Evolutionary conservation across 2,329 filamentous ascomycete species (phyloP), one percentile per base, ranked within the genome.

Genomic region (Chaetomiaceae sp.): DNA sequence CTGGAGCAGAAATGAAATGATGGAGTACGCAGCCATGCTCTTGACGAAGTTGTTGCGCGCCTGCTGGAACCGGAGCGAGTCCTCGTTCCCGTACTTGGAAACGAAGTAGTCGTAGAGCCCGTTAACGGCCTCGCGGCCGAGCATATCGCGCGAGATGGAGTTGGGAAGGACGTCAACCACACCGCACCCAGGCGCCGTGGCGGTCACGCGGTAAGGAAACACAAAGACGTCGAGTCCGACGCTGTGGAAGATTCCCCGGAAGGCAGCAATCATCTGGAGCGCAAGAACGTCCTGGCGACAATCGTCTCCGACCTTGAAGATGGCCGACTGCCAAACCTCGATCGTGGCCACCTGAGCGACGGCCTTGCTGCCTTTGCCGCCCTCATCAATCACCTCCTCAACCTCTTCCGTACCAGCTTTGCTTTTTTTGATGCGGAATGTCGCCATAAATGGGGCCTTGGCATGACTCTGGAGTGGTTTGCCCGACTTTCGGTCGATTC

Each of bases 301-400:
- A 66, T 99, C 93, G 63, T 99, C 93, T 52, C 93, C 93, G 39
- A 99, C 94, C 66, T 99, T 99, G 81, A 99, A 99, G 61, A 99
- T 99, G 47, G 91, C 93, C 2, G 89, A 95, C 66, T 98, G 93
- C 94, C 93, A 97, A n/a, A 91, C 85, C 65, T 98, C 94, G 56
- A 95, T 81, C 0, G 81, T 87, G 58, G 77, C 79, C 43, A 70
- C 68, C 22, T 59, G 58, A 7, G 61, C 61, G 17, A 57, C 48
- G 24, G 58, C 47, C 39, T 53, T 55, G 30, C 29, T 7, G 33
- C 55, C 50, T 45, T 70, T 69, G 41, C 67, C 68, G 2, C 69
- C 62, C 38, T 75, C 73, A 48, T 74, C 72, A 6, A 73, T 64
- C 60, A 76, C 64, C 6, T 74, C 72, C 50, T 78, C 76, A 1